Evolutionary conservation across 768 basidiomycete species (phyloP).

Genomic region (Kondoa subrosea): DNA sequence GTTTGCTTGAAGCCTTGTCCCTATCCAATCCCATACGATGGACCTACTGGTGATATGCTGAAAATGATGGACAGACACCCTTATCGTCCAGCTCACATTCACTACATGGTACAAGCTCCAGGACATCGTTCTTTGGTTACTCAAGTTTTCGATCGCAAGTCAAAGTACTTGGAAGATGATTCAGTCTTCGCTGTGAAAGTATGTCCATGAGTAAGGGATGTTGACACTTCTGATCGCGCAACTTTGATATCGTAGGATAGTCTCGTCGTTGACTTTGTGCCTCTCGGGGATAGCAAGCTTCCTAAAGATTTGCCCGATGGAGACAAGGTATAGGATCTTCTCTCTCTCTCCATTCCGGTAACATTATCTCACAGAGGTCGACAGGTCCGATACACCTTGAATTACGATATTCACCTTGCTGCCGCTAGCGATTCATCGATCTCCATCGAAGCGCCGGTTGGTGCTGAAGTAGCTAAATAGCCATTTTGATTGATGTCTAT

Average conservation of each 20-base stretch:
- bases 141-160: conserved; percentile 25
- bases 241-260: conserved; percentile 14
- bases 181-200: conserved; percentile 28
- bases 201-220: too few species aligned
- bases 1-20: conserved; percentile 25
- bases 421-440: background rate
- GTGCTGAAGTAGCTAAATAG: background rate
- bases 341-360: background rate
- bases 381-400: background rate
- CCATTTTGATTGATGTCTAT: background rate
- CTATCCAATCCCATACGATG: conserved; percentile 26
- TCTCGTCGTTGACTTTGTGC: conserved; percentile 23
- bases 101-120: conserved; percentile 21
- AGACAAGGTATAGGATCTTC: conserved; percentile 3
- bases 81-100: conserved; percentile 23
- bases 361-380: background rate
- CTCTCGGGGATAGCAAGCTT: conserved; percentile 10
- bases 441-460: background rate
- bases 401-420: background rate
- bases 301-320: conserved; percentile 19
- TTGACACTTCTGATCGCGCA: too few species aligned
- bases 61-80: conserved; percentile 27
- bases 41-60: conserved; percentile 23
- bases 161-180: conserved; percentile 27
- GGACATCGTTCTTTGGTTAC: conserved; percentile 27